Base-by-base conservation (phyloP, 495 filamentous ascomycete species). In the Neurospora hispaniola region DNA sequence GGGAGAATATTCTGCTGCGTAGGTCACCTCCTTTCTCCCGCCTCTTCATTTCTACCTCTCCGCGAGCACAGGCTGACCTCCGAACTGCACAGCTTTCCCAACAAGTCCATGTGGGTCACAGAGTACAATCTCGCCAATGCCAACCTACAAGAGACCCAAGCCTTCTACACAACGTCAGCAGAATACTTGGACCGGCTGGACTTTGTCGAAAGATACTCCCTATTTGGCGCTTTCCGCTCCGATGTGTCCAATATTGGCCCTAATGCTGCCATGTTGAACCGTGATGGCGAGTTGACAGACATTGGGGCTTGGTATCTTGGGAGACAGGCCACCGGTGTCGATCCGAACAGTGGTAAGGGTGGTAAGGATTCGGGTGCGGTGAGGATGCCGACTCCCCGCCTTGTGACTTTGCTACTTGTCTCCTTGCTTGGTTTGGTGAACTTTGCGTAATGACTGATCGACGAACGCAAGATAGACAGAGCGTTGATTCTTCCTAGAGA, bases 281-380 rank as follows among this genome's bases (percentile, higher is more conserved):
- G 84, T 35, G 80, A 86, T 11, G 91, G 91, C 18, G 44, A 85
- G 71, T 80, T 93, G 44, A 92, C 91, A 44, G 88, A 92, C 77
- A 91, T 93, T 71, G 91, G 91, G n/a, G 83, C 83, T 10, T 92
- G 90, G 91, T 93, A 93, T 77, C 78, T 93, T 7, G 91, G 90
- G 3, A 80, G 85, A 7, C 75, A 75, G 27, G 85, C 80, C 4
- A 88, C 88, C 12, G 87, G 86, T 42, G 80, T 85, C 16, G 69
- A 78, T 0, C 81, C 81, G 11, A 74, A 78, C 12, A 66, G 54
- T 66, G 54, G 54, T 38, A 66, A 73, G 73, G 76, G 76, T 4
- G 35, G 44, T 70, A 11, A 27, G 42, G 20, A 71, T 35, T 62
- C 38, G 38, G 42, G 72, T 68, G 10, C 59, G 70, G 40, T 71